Conservation (phyloP, 2,329 filamentous ascomycete genomes). For the Fusarium sulawesiense region DNA sequence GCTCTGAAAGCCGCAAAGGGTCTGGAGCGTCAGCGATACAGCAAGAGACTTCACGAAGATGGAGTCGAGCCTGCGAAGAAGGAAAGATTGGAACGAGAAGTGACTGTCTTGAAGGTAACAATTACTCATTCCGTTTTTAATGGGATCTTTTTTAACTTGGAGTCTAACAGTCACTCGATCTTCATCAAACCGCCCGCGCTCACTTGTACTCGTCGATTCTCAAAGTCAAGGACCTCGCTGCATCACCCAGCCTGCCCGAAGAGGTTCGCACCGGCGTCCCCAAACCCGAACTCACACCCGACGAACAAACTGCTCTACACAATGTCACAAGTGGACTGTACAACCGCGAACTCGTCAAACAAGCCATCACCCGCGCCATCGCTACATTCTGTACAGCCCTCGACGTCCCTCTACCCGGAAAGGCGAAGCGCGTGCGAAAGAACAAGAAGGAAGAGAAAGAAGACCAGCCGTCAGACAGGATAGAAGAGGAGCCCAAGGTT, state of each 20-base stretch:
- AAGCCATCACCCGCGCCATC: slow-evolving; percentile 61
- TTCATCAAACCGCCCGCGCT: slow-evolving; percentile 67
- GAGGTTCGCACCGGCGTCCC: slow-evolving; percentile 59
- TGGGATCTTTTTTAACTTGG: background rate
- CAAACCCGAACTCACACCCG: slow-evolving; percentile 63
- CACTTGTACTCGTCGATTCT: slow-evolving; percentile 67
- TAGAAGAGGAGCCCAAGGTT: slow-evolving; percentile 27
- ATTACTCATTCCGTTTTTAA: background rate
- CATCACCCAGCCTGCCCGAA: slow-evolving; percentile 62
- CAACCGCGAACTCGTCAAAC: slow-evolving; percentile 63
- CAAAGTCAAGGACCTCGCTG: slow-evolving; percentile 64
- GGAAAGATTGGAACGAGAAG: slow-evolving; percentile 70
- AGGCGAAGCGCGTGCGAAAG: slow-evolving; percentile 49
- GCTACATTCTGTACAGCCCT: slow-evolving; percentile 61
- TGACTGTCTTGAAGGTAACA: slow-evolving; percentile 65
- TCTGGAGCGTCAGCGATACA: slow-evolving; percentile 81
- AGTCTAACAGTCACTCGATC: slow-evolving; percentile 62
- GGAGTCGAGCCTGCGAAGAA: slow-evolving; percentile 62
- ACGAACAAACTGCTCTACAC: slow-evolving; percentile 64
- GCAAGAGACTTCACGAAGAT: slow-evolving; percentile 66
- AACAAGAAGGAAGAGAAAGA: slow-evolving; percentile 49
- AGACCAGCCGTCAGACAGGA: slow-evolving; percentile 45
- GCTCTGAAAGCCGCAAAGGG: slow-evolving; percentile 79
- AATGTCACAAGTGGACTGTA: slow-evolving; percentile 70
- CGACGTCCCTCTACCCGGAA: slow-evolving; percentile 60